Conservation (phyloP, 2,329 filamentous ascomycete genomes). For the Periconia macrospinosa region DNA sequence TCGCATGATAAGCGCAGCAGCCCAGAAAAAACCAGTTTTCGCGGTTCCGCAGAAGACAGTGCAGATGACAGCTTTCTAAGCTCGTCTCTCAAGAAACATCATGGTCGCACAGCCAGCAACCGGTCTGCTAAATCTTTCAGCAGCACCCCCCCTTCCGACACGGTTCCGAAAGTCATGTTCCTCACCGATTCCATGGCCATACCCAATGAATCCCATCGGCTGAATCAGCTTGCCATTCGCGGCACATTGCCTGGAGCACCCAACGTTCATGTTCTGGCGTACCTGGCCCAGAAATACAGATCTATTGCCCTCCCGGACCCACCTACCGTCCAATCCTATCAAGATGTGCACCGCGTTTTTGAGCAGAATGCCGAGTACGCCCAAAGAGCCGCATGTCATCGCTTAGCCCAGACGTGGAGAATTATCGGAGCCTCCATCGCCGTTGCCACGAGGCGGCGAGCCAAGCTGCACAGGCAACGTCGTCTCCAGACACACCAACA, state of each 20-base stretch:
- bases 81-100: slow-evolving; percentile 48
- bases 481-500: slow-evolving; percentile 26
- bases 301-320: slow-evolving; percentile 41
- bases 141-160: slow-evolving; percentile 56
- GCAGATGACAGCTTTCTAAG: slow-evolving; percentile 59
- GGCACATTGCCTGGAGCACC: slow-evolving; percentile 50
- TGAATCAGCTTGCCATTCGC: slow-evolving; percentile 52
- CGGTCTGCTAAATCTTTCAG: slow-evolving; percentile 57
- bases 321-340: slow-evolving; percentile 41
- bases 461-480: slow-evolving; percentile 32
- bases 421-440: slow-evolving; percentile 56
- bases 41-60: slow-evolving; percentile 60
- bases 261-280: slow-evolving; percentile 43
- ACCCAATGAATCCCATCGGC: slow-evolving; percentile 43
- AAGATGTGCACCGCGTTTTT: slow-evolving; percentile 46
- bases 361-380: slow-evolving; percentile 58
- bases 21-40: slow-evolving; percentile 51
- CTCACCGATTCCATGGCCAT: slow-evolving; percentile 55
- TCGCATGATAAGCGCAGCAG: slow-evolving; percentile 48
- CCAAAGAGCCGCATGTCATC: slow-evolving; percentile 52
- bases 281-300: slow-evolving; percentile 50
- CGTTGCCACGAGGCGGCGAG: slow-evolving; percentile 50
- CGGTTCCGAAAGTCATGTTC: slow-evolving; percentile 51
- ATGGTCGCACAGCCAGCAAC: slow-evolving; percentile 49
- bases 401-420: slow-evolving; percentile 62